A percentile compares a stretch with the other conserved stretches of the same genome.
Evolutionary conservation across 306 rosid genomes (phyloP).

Genomic region (Sindora glabra): DNA sequence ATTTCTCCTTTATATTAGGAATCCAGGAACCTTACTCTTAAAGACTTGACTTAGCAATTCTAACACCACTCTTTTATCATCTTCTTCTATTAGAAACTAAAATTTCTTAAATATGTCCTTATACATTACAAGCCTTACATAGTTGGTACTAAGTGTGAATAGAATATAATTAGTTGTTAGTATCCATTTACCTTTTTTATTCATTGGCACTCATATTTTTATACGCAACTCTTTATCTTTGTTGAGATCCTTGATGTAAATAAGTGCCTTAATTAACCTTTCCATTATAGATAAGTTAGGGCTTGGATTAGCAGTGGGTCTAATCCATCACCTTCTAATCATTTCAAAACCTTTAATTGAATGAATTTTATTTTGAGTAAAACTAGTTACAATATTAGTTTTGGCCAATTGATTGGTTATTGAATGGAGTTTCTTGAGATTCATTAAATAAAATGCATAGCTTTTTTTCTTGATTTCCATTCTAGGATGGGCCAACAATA

Average conservation of each 20-base stretch:
- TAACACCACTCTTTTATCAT: not conserved
- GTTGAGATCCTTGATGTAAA: slow-evolving; percentile 32
- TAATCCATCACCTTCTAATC: slow-evolving; percentile 44
- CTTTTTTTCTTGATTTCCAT: slow-evolving; percentile 24
- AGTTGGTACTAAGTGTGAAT: not conserved
- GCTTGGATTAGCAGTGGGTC: slow-evolving; percentile 18
- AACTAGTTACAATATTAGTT: not conserved
- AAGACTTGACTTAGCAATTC: slow-evolving; percentile 9
- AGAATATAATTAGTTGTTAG: not conserved
- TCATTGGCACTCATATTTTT: slow-evolving; percentile 52
- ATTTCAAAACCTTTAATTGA: slow-evolving; percentile 1
- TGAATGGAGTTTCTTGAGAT: slow-evolving; percentile 10
- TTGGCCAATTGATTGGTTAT: slow-evolving; percentile 4
- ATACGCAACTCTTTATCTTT: slow-evolving; percentile 25
- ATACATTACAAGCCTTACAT: not conserved
- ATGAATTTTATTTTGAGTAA: not conserved
- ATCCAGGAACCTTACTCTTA: slow-evolving; percentile 17
- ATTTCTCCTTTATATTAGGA: too few relatives aligned
- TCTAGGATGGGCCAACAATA: slow-evolving; percentile 14
- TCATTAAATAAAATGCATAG: slow-evolving; percentile 9
- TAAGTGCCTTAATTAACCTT: slow-evolving; percentile 35
- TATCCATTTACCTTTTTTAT: slow-evolving; percentile 2
- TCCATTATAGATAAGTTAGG: slow-evolving; percentile 40
- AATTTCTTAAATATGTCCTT: slow-evolving; percentile 4
- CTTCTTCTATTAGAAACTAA: slow-evolving; percentile 6